Evolutionary conservation across 2,329 filamentous ascomycete species (phyloP).

Genomic region (Macroventuria anomochaeta): DNA sequence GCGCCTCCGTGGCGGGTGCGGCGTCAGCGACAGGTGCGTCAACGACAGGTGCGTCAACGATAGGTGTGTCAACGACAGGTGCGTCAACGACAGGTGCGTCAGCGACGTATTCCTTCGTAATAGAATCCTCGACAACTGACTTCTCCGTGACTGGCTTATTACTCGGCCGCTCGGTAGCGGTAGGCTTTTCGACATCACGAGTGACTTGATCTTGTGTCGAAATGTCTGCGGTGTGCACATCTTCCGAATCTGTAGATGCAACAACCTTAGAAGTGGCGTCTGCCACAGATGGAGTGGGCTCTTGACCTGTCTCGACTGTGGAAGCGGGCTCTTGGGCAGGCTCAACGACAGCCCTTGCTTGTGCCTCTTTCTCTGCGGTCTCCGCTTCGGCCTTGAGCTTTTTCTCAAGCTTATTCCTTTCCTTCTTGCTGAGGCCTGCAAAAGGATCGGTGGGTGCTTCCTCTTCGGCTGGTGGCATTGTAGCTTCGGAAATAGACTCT

Average conservation of each 20-base stretch:
- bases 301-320: too few species aligned
- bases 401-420: constrained; percentile 37
- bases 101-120: too few species aligned
- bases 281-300: too few species aligned
- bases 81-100: too few species aligned
- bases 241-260: neutral
- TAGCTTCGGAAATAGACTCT: neutral
- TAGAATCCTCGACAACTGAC: too few species aligned
- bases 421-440: constrained; percentile 36
- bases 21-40: neutral
- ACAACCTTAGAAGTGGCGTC: too few species aligned
- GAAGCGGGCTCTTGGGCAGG: neutral
- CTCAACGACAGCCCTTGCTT: constrained; percentile 12
- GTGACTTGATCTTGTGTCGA: neutral
- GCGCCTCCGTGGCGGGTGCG: neutral
- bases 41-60: too few species aligned
- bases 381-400: constrained; percentile 47
- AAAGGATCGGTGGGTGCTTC: constrained; percentile 35
- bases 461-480: neutral
- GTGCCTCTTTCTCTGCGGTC: constrained; percentile 6
- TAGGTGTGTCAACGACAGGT: too few species aligned
- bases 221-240: neutral
- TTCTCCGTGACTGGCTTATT: neutral
- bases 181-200: neutral
- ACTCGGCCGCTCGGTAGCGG: too few species aligned